Percentiles rank a stretch among this genome's conserved stretches.
Evolutionary conservation across 305 asterid species (phyloP).

Genomic region (Fraxinus xanthoxyloides): DNA sequence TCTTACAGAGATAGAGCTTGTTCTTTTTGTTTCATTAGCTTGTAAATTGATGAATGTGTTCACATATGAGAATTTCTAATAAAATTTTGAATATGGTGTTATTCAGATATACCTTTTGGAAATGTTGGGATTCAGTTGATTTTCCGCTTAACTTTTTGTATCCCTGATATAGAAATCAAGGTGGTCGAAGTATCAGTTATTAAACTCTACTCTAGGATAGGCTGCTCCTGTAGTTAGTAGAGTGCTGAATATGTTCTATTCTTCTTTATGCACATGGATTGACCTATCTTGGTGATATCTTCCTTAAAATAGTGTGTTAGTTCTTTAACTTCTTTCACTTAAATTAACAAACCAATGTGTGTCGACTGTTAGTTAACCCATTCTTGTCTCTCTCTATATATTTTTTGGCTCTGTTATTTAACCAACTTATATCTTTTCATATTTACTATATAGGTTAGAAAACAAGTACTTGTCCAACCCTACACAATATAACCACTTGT

Average conservation of each 20-base stretch:
- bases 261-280: neutral
- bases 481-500: constrained; percentile 60
- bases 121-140: neutral
- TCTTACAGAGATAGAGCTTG: neutral
- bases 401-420: neutral
- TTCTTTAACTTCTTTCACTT: neutral
- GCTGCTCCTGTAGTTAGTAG: neutral
- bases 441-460: constrained; percentile 66
- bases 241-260: neutral
- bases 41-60: neutral
- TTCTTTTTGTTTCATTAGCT: neutral
- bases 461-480: constrained; percentile 69
- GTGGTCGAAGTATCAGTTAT: neutral
- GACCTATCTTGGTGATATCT: neutral
- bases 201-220: neutral
- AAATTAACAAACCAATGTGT: neutral
- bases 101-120: neutral
- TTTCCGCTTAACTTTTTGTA: neutral
- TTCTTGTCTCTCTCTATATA: neutral
- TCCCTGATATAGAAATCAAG: neutral
- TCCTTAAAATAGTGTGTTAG: neutral
- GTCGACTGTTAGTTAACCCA: constrained; percentile 6
- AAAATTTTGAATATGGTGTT: neutral
- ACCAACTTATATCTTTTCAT: constrained; percentile 11
- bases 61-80: neutral